A percentile compares a stretch with the other conserved stretches of the same genome.
phyloP scores from a whole-genome alignment of 2,329 filamentous ascomycete genomes.

The Colletotrichum eleusines region DNA sequence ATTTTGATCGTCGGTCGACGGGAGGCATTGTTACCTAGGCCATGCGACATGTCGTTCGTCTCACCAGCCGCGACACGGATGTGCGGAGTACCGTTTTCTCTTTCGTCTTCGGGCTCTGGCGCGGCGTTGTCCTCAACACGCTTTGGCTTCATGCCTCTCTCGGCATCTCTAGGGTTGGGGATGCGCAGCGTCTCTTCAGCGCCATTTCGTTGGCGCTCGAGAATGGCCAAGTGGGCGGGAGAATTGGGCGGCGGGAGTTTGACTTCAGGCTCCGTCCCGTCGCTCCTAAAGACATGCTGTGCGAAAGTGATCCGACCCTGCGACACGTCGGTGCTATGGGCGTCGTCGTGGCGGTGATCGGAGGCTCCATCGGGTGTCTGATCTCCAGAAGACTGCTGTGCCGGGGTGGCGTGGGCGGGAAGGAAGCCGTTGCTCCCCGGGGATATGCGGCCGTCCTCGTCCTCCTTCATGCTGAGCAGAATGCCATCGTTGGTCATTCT shows the following conservation, averaged over 20 bases:
- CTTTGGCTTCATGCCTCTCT: constrained; percentile 80
- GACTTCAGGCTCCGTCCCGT: constrained; percentile 64
- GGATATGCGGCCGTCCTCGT: constrained; percentile 46
- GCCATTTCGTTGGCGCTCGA: constrained; percentile 83
- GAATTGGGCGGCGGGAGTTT: constrained; percentile 65
- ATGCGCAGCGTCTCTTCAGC: constrained; percentile 84
- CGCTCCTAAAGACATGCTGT: constrained; percentile 71
- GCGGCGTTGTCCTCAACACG: constrained; percentile 56
- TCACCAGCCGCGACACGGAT: constrained; percentile 43
- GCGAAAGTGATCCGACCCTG: constrained; percentile 73
- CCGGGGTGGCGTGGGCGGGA: constrained; percentile 18
- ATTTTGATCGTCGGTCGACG: constrained; percentile 73
- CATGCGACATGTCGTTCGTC: constrained; percentile 42
- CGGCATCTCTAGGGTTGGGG: constrained; percentile 90
- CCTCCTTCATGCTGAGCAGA: constrained; percentile 57
- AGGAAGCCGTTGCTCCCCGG: constrained; percentile 41
- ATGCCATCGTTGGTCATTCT: constrained; percentile 73
- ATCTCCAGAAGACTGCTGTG: constrained; percentile 19
- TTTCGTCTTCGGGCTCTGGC: constrained; percentile 53
- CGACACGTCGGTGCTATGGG: constrained; percentile 18
- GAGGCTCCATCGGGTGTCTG: constrained; percentile 22
- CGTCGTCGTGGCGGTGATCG: constrained; percentile 16
- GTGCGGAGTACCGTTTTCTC: constrained; percentile 46
- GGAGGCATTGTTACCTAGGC: constrained; percentile 43
- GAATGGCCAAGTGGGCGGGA: constrained; percentile 86